Conservation (phyloP, 306 rosid genomes). For the Cajanus cajan region DNA sequence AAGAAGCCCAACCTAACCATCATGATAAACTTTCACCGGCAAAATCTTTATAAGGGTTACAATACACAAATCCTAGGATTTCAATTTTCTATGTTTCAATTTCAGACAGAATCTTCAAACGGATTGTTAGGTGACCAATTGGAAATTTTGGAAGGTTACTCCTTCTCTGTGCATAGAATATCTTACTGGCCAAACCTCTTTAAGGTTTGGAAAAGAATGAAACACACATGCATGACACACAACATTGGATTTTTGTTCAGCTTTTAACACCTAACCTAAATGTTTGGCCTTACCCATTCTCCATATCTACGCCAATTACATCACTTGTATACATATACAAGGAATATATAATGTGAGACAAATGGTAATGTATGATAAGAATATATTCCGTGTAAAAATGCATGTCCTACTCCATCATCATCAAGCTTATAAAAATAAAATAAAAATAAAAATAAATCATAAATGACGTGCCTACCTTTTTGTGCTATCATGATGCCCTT, state of each 20-base stretch:
- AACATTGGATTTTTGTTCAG: background rate
- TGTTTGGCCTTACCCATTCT: background rate
- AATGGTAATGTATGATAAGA: background rate
- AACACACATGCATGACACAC: background rate
- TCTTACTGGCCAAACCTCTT: background rate
- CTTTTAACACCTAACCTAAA: background rate
- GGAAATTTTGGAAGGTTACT: background rate
- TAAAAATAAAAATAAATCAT: background rate
- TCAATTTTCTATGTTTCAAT: background rate
- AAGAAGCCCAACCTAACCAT: too few species aligned
- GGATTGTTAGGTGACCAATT: background rate
- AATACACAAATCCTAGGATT: background rate
- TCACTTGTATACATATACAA: background rate
- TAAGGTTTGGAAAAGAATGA: background rate
- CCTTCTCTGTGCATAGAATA: background rate
- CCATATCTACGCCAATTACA: background rate
- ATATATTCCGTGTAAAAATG: background rate
- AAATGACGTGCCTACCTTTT: background rate
- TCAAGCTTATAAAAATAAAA: slow-evolving; percentile 9
- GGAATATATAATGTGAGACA: background rate
- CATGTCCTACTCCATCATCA: slow-evolving; percentile 3
- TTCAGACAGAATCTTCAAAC: background rate
- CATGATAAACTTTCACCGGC: too few species aligned
- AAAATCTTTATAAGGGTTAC: background rate
- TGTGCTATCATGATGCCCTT: slow-evolving; percentile 20